Evolutionary conservation across 2,329 filamentous ascomycete species (phyloP), one percentile per base, ranked within the genome.

Genomic region (Tolypocladium tundrense): DNA sequence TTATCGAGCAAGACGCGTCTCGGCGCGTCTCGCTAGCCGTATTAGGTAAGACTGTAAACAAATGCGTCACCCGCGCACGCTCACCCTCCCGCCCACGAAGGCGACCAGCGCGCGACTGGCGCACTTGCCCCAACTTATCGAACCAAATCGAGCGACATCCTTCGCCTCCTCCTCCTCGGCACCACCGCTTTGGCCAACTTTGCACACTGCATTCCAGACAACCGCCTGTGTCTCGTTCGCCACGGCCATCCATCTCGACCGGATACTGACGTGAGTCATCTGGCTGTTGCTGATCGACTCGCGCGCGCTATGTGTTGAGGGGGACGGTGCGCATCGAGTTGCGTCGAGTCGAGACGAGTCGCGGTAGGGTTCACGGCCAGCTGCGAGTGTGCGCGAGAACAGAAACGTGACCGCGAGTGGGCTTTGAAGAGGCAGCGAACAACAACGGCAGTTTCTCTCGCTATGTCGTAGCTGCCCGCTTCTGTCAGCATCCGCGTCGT

Each of bases 1-100:
- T 13, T 37, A 33, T 50, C 31, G 55, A 57, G 56, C 51, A 35
- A 58, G 63, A 72, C 70, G 70, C 70, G 70, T 68, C 65, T 60
- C 50, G 56, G 60, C 69, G 70, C 66, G 71, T 62, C 51, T 50
- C 61, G 61, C 70, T 71, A 71, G 58, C 61, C 65, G 24, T 1
- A 60, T 61, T 39, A 53, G 63, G 70, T 60, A 72, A 66, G 24
- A 59, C 54, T 62, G 68, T 73, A 73, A 73, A 73, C 70, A 73
- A 71, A 72, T 70, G 69, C 69, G 67, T 70, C 68, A 70, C 66
- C 65, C 61, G 58, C 61, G 54, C 61, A 55, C 58, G 53, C 57
- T 54, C 59, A 57, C 59, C 59, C 57, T 53, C 61, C 56, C 53
- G 59, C 56, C 53, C 52, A 48, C 57, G 53, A 35, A 39, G 54